Evolutionary conservation across 208 protist species (phyloP), one percentile per base, ranked within the genome.

Genomic region (Trypanosoma mega): DNA sequence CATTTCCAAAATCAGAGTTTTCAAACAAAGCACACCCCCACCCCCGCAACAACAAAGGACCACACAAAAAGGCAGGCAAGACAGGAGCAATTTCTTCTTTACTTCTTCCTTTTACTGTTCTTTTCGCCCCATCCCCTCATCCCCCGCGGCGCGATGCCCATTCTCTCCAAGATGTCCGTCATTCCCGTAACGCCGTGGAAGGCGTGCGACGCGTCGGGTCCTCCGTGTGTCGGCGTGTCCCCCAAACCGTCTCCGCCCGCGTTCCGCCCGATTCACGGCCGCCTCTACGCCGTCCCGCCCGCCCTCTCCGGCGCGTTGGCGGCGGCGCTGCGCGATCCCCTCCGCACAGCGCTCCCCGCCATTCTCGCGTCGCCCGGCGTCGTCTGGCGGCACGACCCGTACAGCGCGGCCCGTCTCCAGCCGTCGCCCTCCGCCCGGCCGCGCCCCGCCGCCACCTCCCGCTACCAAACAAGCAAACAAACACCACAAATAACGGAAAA

Each of bases 371-470:
- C 79, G 46, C 79, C 66, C 8, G 80, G 79, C 29, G 63, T 82
- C 41, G 21, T 75, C 39, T 90, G 83, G 83, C 76, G 78, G 14
- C 77, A 90, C 48, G 83, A 90, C 47, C 83, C 83, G 23, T 90
- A 90, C 74, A 85, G 79, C 41, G 51, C 52, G 34, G 8, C 34
- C 34, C 34, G 34, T 39, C 34, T 39, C 34, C 8, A 6, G 8
- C 34, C 34, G 34, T 12, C 8, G 12, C 34, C 12, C 34, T 6
- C 12, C 34, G 8, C 34, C 8, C 34, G 34, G 34, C 34, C 8
- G 34, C n/a, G n/a, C 34, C 34, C 12, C 34, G 6, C 34, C 34
- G 34, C 34, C 34, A 12, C 34, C 34, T 39, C 34, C 34, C 8
- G 12, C 34, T 6, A 39, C 34, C 34, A 12, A 39, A 12, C 6